Evolutionary conservation across 805 yeast species (phyloP).

Genomic region (Lipomyces starkeyi): DNA sequence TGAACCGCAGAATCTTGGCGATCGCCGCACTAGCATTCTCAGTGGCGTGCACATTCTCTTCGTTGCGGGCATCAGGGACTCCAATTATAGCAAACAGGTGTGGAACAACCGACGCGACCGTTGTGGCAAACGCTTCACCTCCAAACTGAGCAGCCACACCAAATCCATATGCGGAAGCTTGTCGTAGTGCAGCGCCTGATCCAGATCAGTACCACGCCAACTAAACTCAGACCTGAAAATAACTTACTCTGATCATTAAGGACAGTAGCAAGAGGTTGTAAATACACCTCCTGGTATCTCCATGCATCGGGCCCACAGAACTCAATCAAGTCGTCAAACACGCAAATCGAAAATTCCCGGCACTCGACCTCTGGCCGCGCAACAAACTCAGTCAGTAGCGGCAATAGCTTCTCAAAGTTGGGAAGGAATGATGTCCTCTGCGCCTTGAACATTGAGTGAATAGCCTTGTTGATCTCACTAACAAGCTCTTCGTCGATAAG

Average conservation of each 20-base stretch:
- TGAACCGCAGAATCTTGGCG: constrained; percentile 72
- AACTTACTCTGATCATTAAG: constrained; percentile 48
- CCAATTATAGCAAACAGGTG: constrained; percentile 73
- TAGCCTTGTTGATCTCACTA: constrained; percentile 80
- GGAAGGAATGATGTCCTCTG: constrained; percentile 64
- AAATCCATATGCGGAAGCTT: constrained; percentile 81
- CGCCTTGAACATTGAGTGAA: constrained; percentile 72
- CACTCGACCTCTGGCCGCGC: constrained; percentile 70
- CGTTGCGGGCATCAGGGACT: constrained; percentile 82
- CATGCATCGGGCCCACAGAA: constrained; percentile 73
- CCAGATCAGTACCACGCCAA: background rate
- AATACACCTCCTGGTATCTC: constrained; percentile 67
- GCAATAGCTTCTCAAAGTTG: constrained; percentile 67
- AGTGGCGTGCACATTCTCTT: constrained; percentile 83
- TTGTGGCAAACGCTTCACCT: constrained; percentile 64
- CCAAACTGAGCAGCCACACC: constrained; percentile 89
- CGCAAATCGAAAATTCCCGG: constrained; percentile 77
- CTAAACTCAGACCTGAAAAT: background rate
- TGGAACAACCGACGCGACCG: constrained; percentile 72
- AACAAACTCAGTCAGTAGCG: constrained; percentile 65
- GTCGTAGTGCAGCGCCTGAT: constrained; percentile 65
- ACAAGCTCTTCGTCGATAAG: constrained; percentile 87
- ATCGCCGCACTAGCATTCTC: constrained; percentile 84
- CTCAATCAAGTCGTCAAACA: constrained; percentile 81
- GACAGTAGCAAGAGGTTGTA: constrained; percentile 67